Conservation (phyloP, 257 asterid species). For the Ophiorrhiza pumila region DNA sequence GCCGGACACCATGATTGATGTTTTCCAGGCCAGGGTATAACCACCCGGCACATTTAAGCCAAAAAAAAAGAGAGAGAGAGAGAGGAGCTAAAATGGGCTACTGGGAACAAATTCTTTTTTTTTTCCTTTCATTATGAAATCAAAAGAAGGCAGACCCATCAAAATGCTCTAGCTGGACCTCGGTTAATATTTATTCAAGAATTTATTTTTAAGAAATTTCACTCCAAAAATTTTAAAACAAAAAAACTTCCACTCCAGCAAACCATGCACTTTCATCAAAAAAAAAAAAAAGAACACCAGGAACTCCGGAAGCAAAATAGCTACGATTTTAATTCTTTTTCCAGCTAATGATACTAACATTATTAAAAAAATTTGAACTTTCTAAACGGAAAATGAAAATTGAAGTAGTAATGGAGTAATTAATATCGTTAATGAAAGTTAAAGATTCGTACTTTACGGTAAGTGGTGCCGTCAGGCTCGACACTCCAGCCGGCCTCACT, state of each 20-base stretch:
- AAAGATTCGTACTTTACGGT: constrained; percentile 44
- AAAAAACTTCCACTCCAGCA: too few species aligned
- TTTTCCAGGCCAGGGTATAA: neutral
- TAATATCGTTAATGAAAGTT: neutral
- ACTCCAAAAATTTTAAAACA: too few species aligned
- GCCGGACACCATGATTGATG: constrained; percentile 5
- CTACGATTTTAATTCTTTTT: neutral
- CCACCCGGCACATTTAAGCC: neutral
- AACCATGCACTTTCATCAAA: neutral
- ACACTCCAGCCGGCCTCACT: constrained; percentile 72
- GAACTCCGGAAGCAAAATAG: neutral
- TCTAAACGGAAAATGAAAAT: neutral
- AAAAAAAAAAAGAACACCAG: too few species aligned
- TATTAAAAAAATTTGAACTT: neutral
- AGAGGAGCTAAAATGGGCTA: neutral
- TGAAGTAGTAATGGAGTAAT: neutral
- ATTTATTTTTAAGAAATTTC: too few species aligned
- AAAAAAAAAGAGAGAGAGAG: too few species aligned
- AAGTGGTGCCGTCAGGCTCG: constrained; percentile 69
- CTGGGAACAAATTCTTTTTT: neutral
- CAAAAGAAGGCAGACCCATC: neutral
- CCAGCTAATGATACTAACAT: neutral
- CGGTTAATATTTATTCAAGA: too few species aligned
- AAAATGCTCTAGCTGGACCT: neutral
- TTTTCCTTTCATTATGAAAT: neutral